Percentiles rank a stretch among this genome's conserved stretches.
phyloP scores from a whole-genome alignment of 1,284 basidiomycete genomes.

The Agaricales sp. region DNA sequence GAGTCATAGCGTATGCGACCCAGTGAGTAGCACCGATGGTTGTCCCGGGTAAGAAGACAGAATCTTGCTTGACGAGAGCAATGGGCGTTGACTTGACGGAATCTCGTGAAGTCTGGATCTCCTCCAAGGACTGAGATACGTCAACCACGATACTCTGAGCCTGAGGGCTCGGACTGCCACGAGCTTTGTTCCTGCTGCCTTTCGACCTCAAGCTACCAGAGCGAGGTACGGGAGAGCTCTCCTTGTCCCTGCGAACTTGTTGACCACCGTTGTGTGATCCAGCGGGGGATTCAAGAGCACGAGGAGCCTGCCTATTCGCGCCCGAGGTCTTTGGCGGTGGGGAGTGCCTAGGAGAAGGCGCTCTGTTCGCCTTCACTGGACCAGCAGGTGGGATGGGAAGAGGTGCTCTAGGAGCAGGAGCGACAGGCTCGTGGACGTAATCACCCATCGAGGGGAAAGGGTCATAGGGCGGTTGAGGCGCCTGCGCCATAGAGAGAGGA shows the following conservation, averaged over 20 bases:
- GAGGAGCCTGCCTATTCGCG: slow-evolving; percentile 22
- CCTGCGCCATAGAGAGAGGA: slow-evolving; percentile 19
- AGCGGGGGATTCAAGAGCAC: slow-evolving; percentile 32
- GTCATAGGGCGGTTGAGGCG: slow-evolving; percentile 30
- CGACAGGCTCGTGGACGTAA: slow-evolving; percentile 2
- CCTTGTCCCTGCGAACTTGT: slow-evolving; percentile 48
- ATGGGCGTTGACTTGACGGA: slow-evolving; percentile 74
- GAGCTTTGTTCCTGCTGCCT: slow-evolving; percentile 31
- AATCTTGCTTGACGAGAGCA: slow-evolving; percentile 72
- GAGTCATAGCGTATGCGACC: slow-evolving; percentile 87
- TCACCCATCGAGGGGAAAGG: slow-evolving; percentile 20
- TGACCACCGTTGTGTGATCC: slow-evolving; percentile 19
- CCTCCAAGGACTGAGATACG: slow-evolving; percentile 56
- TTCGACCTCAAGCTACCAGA: slow-evolving; percentile 30
- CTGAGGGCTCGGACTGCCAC: slow-evolving; percentile 45
- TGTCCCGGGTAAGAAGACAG: slow-evolving; percentile 69
- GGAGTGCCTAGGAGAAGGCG: slow-evolving; percentile 33
- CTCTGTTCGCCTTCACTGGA: slow-evolving; percentile 30
- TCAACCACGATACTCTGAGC: slow-evolving; percentile 65
- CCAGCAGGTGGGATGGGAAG: slow-evolving; percentile 20
- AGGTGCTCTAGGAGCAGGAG: slow-evolving; percentile 15
- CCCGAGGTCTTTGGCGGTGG: slow-evolving; percentile 38
- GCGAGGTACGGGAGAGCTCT: slow-evolving; percentile 55
- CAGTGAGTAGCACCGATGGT: slow-evolving; percentile 81
- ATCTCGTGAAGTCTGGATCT: slow-evolving; percentile 62